phyloP scores from a whole-genome alignment of 2,329 filamentous ascomycete genomes.

The Decorospora gaudefroyi region DNA sequence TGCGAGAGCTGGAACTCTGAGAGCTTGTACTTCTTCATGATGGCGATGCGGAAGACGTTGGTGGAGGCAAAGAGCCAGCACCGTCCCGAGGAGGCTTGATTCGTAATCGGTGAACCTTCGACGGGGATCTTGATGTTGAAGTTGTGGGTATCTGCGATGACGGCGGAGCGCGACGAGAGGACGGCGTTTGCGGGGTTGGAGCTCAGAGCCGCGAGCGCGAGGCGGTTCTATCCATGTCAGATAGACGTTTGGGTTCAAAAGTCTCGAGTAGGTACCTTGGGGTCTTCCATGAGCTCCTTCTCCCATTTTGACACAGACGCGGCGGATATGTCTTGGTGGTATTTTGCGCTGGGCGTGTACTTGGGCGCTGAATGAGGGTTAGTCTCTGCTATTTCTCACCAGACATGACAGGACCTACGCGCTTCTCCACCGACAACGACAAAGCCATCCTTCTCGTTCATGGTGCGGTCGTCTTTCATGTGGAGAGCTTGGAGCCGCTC shows the following conservation, averaged over 20 bases:
- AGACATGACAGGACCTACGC: conserved; percentile 30
- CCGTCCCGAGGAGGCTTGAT: conserved; percentile 78
- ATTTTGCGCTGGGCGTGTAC: conserved; percentile 34
- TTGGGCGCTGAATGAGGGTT: conserved; percentile 26
- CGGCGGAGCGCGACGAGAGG: conserved; percentile 65
- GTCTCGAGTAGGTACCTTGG: conserved; percentile 58
- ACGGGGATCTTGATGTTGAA: conserved; percentile 84
- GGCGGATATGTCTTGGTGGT: conserved; percentile 54
- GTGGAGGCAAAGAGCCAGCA: conserved; percentile 93
- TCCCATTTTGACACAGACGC: conserved; percentile 63
- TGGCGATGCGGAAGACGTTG: conserved; percentile 87
- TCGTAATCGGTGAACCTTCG: conserved; percentile 82
- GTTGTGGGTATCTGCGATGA: conserved; percentile 72
- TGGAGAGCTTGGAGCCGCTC: conserved; percentile 53
- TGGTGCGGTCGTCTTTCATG: conserved; percentile 48
- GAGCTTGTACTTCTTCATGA: conserved; percentile 82
- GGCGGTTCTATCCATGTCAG: conserved; percentile 60
- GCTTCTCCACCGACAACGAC: conserved; percentile 57
- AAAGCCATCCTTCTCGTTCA: conserved; percentile 58
- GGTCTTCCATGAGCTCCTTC: conserved; percentile 64
- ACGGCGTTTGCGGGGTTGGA: conserved; percentile 68
- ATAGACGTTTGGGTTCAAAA: neutral
- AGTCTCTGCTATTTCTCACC: neutral
- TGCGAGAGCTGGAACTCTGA: conserved; percentile 84
- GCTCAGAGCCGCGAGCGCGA: conserved; percentile 75